Conservation (phyloP, 352 stramenopile genomes). For the Phytophthora cryptogea region DNA sequence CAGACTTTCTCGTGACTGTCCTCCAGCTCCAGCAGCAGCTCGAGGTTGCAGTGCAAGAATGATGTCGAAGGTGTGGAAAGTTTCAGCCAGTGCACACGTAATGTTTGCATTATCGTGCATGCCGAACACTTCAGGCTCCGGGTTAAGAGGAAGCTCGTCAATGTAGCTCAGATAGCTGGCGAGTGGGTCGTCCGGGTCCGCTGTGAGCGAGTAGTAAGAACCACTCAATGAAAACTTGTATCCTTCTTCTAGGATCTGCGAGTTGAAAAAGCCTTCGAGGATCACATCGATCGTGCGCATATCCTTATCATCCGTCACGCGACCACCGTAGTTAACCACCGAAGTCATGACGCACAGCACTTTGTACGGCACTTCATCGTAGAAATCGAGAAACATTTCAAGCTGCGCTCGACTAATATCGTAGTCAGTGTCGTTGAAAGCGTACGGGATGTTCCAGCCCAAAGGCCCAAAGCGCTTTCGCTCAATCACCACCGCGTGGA, state of each 20-base stretch:
- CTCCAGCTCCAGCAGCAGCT: conserved; percentile 59
- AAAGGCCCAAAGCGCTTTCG: conserved; percentile 94
- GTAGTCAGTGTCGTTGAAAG: conserved; percentile 97
- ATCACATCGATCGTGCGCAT: conserved; percentile 91
- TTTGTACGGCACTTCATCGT: conserved; percentile 84
- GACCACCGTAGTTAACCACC: conserved; percentile 94
- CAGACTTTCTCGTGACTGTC: conserved; percentile 76
- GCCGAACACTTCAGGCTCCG: conserved; percentile 92
- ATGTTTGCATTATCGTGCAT: conserved; percentile 96
- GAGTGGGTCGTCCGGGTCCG: conserved; percentile 71
- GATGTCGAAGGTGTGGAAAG: conserved; percentile 87
- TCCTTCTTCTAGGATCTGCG: conserved; percentile 72
- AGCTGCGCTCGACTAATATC: conserved; percentile 88
- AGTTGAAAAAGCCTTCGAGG: conserved; percentile 89
- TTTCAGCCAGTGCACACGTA: conserved; percentile 91
- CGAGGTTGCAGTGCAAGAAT: conserved; percentile 82
- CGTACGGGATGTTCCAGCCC: conserved; percentile 97
- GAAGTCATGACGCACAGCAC: conserved; percentile 94
- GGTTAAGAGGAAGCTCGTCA: conserved; percentile 89
- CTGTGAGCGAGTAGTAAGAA: conserved; percentile 86
- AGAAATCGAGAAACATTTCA: conserved; percentile 89
- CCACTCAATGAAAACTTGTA: conserved; percentile 85
- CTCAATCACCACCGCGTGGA: conserved; percentile 93
- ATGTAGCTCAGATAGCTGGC: conserved; percentile 94
- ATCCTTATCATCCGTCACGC: conserved; percentile 95